A percentile compares a stretch with the other conserved stretches of the same genome.
Conservation (phyloP, 495 filamentous ascomycete genomes). For the Tuber microsphaerosporum region DNA sequence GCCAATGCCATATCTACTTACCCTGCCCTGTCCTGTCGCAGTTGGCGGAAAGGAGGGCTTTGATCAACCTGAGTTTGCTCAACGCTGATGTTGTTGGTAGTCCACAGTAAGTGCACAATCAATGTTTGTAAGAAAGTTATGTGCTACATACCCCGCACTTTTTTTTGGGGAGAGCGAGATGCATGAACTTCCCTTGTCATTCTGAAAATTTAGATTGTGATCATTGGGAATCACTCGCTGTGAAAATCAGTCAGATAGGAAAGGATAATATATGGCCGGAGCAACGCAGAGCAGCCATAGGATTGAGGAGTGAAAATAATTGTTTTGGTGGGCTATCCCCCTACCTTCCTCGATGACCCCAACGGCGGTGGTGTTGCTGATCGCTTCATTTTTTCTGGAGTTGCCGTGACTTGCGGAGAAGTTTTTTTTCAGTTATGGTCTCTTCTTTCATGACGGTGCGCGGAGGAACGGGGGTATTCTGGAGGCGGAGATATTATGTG, state of each 20-base stretch:
- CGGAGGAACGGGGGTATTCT: background rate
- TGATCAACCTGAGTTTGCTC: background rate
- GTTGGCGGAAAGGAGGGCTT: background rate
- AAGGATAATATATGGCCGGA: background rate
- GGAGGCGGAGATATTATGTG: background rate
- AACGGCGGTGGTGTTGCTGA: background rate
- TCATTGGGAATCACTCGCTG: background rate
- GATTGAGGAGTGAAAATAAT: background rate
- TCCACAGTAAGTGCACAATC: background rate
- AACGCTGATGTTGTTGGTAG: background rate
- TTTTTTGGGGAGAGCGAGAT: background rate
- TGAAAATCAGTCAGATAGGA: background rate
- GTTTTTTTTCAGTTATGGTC: background rate
- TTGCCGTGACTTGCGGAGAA: background rate
- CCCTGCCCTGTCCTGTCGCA: background rate
- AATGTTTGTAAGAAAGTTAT: background rate
- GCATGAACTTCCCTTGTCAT: background rate
- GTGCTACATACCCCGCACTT: background rate
- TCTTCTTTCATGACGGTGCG: background rate
- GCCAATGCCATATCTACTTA: background rate
- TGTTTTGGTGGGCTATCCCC: background rate
- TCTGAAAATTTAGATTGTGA: background rate
- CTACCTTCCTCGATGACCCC: background rate
- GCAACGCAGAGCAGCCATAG: background rate
- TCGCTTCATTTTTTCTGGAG: background rate